Evolutionary conservation across 1,284 basidiomycete species (phyloP).

Genomic region (Austroboletus olivaceoglutinosus): DNA sequence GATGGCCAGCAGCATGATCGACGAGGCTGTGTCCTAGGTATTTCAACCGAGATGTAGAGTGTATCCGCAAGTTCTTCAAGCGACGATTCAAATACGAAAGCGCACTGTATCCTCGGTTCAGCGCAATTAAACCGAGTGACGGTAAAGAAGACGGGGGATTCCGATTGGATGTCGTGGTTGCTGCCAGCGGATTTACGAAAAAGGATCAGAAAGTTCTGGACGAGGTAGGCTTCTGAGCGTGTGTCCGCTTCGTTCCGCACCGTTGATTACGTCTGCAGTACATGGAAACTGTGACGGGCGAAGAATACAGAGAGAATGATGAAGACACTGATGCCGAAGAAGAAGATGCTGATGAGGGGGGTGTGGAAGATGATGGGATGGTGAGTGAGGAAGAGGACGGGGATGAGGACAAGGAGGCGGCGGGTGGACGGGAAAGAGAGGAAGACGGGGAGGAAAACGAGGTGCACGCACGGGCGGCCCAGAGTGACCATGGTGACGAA

Average conservation of each 20-base stretch:
- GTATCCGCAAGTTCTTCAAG: constrained; percentile 92
- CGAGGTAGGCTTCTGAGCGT: constrained; percentile 54
- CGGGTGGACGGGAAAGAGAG: constrained; percentile 22
- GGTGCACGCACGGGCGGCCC: constrained; percentile 21
- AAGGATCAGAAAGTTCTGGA: constrained; percentile 81
- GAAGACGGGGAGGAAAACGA: constrained; percentile 26
- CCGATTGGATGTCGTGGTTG: constrained; percentile 83
- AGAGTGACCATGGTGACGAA: constrained; percentile 23
- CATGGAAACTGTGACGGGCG: constrained; percentile 58
- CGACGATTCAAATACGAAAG: constrained; percentile 94
- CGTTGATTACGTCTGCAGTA: constrained; percentile 46
- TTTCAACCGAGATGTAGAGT: constrained; percentile 97
- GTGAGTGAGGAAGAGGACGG: constrained; percentile 31
- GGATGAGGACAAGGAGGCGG: constrained; percentile 34
- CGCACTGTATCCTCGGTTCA: constrained; percentile 82
- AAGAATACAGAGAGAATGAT: constrained; percentile 38
- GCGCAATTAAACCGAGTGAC: constrained; percentile 54
- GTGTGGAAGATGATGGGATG: constrained; percentile 35
- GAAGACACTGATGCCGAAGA: constrained; percentile 30
- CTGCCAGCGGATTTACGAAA: constrained; percentile 87
- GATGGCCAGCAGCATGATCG: constrained; percentile 14
- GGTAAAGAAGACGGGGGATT: constrained; percentile 51
- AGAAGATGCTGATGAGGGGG: constrained; percentile 37
- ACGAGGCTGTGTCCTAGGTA: constrained; percentile 61
- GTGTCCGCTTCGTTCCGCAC: constrained; percentile 11